A percentile compares a stretch with the other conserved stretches of the same genome.
phyloP scores from a whole-genome alignment of 2,329 filamentous ascomycete species.

The Xylariaceae sp. region DNA sequence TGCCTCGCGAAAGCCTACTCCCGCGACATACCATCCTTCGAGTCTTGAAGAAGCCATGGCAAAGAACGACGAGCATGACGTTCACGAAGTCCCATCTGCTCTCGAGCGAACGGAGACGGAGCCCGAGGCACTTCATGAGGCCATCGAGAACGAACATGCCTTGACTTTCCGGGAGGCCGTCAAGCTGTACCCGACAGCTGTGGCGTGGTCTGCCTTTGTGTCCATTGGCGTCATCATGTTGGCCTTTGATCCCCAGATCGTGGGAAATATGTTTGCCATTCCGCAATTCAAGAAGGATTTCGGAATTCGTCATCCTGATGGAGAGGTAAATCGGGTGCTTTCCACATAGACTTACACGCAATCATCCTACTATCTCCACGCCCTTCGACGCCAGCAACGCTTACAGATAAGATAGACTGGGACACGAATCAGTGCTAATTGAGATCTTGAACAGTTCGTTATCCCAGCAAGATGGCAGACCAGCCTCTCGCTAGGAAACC shows the following conservation, averaged over 20 bases:
- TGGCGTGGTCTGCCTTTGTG: constrained; percentile 54
- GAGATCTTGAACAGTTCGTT: constrained; percentile 19
- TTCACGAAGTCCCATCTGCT: constrained; percentile 12
- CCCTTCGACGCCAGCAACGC: too few relatives aligned
- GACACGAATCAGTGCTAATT: neutral
- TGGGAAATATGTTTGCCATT: constrained; percentile 53
- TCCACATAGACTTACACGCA: neutral
- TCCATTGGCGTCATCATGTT: constrained; percentile 56
- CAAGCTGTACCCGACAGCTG: constrained; percentile 41
- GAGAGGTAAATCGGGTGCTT: constrained; percentile 26
- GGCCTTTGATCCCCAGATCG: constrained; percentile 60
- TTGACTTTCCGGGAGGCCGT: constrained; percentile 38
- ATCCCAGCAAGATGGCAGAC: constrained; percentile 42
- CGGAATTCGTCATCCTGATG: constrained; percentile 27
- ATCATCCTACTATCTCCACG: neutral
- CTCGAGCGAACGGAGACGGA: constrained; percentile 14
- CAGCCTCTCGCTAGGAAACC: constrained; percentile 47
- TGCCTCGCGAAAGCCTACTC: neutral
- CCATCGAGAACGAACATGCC: constrained; percentile 38
- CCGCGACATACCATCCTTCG: neutral
- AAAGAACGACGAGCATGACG: constrained; percentile 12
- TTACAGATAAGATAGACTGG: neutral
- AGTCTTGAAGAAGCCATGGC: constrained; percentile 5
- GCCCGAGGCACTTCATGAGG: constrained; percentile 31
- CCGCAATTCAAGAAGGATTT: constrained; percentile 34